Base-by-base conservation (phyloP, 148 eudicot genomes). In the Bassia scoparia region DNA sequence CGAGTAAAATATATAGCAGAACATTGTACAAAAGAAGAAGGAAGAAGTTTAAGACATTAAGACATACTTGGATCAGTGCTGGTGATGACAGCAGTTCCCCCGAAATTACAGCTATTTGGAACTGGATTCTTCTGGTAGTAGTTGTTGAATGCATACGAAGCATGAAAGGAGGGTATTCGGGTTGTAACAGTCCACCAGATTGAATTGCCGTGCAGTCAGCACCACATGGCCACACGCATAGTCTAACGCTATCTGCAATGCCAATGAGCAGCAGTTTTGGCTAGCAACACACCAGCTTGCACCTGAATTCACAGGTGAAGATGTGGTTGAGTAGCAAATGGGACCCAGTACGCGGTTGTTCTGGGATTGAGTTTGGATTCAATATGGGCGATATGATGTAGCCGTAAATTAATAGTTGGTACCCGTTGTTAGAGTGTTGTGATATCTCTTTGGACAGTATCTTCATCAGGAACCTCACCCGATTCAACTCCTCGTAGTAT, bases 11-110 rank as follows among this genome's bases (percentile, higher is more conserved):
- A 50, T 60, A 18, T n/a, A 5, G 15, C 46, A 41, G 46, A 41
- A 41, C 46, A 41, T 41, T 11, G 9, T 41, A 41, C 46, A 41
- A 52, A 26, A 35, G 21, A 8, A 31, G 30, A 2, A 52, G 18
- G 67, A 5, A 3, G 5, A 48, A 58, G 49, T 18, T 5, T 46
- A 9, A 33, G n/a, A 74, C 23, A 24, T n/a, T 46, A 43, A 17
- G 61, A 75, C 89, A 86, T 89, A 95, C 98, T 95, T 82, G 98
- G 98, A 73, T 95, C 81, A 62, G 98, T 95, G 84, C 81, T 91
- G 21, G 97, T 95, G 59, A 88, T 79, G 26, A 89, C 67, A 56
- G 82, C 96, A 65, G 88, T 80, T 17, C 96, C 96, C 30, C 83
- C 89, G 63, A 90, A 90, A 52, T 84, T 90, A 74, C 96, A 90